Evolutionary conservation across 495 filamentous ascomycete genomes (phyloP).

Genomic region (Geopyxis carbonaria): DNA sequence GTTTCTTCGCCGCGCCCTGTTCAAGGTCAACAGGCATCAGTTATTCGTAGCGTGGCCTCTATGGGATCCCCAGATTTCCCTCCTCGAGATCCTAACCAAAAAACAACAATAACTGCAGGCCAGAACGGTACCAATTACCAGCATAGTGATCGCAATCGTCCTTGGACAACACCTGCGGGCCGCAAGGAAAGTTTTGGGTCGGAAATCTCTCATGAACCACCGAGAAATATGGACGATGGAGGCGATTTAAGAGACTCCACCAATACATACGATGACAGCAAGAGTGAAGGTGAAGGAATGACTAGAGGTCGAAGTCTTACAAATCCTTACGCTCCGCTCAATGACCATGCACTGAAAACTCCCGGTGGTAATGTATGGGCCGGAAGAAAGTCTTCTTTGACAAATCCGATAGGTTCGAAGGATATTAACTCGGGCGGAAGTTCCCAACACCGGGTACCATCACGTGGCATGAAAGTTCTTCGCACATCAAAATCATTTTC

Average conservation of each 20-base stretch:
- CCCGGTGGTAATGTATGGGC: too few relatives aligned
- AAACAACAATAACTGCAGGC: too few relatives aligned
- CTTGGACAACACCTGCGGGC: background rate
- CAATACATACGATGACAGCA: background rate
- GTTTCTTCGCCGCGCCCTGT: conserved; percentile 22
- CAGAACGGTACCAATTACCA: too few relatives aligned
- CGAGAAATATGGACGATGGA: background rate
- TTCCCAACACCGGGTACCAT: too few relatives aligned
- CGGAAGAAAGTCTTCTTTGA: too few relatives aligned
- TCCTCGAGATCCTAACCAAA: too few relatives aligned
- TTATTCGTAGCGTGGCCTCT: conserved; percentile 6
- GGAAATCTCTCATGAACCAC: too few relatives aligned
- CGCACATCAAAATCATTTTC: conserved; percentile 22
- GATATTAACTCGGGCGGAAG: too few relatives aligned
- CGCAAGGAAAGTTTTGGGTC: background rate
- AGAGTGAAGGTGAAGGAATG: background rate
- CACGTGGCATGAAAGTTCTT: conserved; percentile 24
- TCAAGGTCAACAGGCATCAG: conserved; percentile 18
- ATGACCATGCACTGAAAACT: too few relatives aligned
- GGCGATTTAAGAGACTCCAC: background rate
- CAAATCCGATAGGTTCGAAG: too few relatives aligned
- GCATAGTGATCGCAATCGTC: too few relatives aligned
- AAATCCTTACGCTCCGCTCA: background rate
- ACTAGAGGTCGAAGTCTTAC: conserved; percentile 1
- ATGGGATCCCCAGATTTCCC: background rate